Base-by-base conservation (phyloP, 805 yeast genomes). In the Priceomyces melissophilus region DNA sequence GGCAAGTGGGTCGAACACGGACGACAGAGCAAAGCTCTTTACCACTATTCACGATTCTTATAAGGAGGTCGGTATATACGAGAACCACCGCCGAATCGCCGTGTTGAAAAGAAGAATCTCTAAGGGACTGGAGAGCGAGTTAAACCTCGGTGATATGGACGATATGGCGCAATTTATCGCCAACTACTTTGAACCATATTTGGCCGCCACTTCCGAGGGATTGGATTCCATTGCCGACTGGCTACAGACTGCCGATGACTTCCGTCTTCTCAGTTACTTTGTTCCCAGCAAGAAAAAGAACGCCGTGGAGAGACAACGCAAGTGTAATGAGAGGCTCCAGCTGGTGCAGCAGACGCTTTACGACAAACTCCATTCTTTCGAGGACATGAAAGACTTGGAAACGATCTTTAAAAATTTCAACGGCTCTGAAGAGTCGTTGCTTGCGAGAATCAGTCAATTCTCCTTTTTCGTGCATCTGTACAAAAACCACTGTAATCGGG, bases 171-270 rank as follows among this genome's bases (percentile, higher is more conserved):
- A 42, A 2, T 39, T 53, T n/a, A 48, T 65, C 4, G 41, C 44
- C 10, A 44, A 42, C 6, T 40, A 51, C 11, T 59, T 55, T 33
- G 29, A 30, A 2, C 45, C 54, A 6, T 42, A 51, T 7, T 28
- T 59, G 9, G 50, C 46, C 8, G 40, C 50, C 2, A 43, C 52
- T 3, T 44, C 53, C 16, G 38, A 17, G 1, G 61, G 52, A 2
- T 30, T 63, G 5, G 48, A 31, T 6, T 47, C 46, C 1, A 37
- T 55, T 2, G 36, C 44, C 7, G 45, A 44, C 8, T 65, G 70
- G 70, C 34, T 65, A 3, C 35, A 35, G 5, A 54, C 53, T 30
- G 63, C 69, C 2, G 63, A 65, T 42, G 47, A 50, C 2, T 65
- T 52, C 45, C 46, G 69, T 28, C 28, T 43, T 10, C 57, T 13